Evolutionary conservation across 1,139 yeast genomes (phyloP).

Genomic region (Kodamaea fungicola): DNA sequence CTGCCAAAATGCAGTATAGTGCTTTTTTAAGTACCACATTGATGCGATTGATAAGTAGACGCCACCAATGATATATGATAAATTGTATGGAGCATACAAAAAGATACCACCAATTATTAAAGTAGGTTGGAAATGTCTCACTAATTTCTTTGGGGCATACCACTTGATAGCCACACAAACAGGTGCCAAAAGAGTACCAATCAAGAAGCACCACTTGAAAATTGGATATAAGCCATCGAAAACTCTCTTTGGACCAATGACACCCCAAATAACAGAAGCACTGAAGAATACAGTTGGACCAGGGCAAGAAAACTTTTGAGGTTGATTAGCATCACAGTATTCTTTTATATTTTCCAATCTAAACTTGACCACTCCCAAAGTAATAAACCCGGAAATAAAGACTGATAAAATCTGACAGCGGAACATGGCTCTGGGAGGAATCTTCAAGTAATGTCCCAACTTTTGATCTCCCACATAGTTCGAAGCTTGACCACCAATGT

Average conservation of each 20-base stretch:
- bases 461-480: slow-evolving; percentile 54
- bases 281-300: slow-evolving; percentile 44
- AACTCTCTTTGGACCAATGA: slow-evolving; percentile 54
- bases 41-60: slow-evolving; percentile 13
- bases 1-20: slow-evolving; percentile 16
- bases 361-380: slow-evolving; percentile 54
- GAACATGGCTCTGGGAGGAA: slow-evolving; percentile 62
- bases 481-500: slow-evolving; percentile 59
- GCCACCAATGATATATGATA: slow-evolving; percentile 16
- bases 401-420: slow-evolving; percentile 53
- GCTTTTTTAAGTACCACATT: slow-evolving; percentile 16
- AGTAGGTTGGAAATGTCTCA: slow-evolving; percentile 17
- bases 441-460: slow-evolving; percentile 55
- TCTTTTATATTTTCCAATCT: slow-evolving; percentile 43
- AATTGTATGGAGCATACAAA: slow-evolving; percentile 15
- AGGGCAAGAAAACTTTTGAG: slow-evolving; percentile 47
- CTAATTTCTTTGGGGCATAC: slow-evolving; percentile 13
- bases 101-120: slow-evolving; percentile 16
- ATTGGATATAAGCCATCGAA: slow-evolving; percentile 48
- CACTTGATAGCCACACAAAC: slow-evolving; percentile 26
- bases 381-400: slow-evolving; percentile 41
- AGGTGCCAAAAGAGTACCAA: slow-evolving; percentile 37
- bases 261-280: slow-evolving; percentile 66
- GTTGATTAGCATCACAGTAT: slow-evolving; percentile 43
- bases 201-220: slow-evolving; percentile 49